Evolutionary conservation across 2,329 filamentous ascomycete genomes (phyloP).

Genomic region (Fusarium illudens): DNA sequence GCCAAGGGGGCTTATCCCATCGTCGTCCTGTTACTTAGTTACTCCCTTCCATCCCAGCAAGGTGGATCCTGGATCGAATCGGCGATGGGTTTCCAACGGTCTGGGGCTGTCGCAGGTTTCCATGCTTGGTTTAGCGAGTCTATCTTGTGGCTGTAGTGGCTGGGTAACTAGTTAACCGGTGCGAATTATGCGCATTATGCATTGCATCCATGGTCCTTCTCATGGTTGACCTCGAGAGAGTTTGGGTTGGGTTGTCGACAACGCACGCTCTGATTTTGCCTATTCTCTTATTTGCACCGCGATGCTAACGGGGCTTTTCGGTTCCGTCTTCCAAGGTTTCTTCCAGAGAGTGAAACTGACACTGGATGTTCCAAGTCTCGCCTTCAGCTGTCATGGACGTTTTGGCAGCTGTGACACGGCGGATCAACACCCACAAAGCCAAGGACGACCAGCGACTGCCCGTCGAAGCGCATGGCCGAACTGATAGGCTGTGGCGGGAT

Average conservation of each 20-base stretch:
- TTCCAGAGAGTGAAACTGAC: neutral
- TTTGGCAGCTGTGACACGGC: constrained; percentile 22
- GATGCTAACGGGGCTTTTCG: neutral
- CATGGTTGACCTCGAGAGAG: neutral
- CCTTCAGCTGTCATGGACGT: constrained; percentile 1
- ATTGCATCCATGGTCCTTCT: neutral
- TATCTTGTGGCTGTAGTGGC: constrained; percentile 5
- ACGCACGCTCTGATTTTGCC: neutral
- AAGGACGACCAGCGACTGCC: constrained; percentile 3
- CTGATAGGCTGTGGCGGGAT: neutral
- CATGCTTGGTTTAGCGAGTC: neutral
- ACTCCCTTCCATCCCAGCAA: neutral
- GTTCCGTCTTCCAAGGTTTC: no score
- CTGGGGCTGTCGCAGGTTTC: constrained; percentile 24
- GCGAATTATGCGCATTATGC: neutral
- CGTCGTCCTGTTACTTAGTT: neutral
- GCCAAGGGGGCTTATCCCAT: constrained; percentile 7
- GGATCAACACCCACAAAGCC: constrained; percentile 12
- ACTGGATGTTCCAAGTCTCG: neutral
- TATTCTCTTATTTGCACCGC: neutral
- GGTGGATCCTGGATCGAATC: constrained; percentile 25
- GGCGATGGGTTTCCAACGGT: constrained; percentile 18
- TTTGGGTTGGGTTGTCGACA: neutral
- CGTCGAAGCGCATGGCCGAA: neutral
- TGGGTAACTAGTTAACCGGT: no score